Conservation (phyloP, 768 basidiomycete genomes). For the Xanthoconium stramineum region DNA sequence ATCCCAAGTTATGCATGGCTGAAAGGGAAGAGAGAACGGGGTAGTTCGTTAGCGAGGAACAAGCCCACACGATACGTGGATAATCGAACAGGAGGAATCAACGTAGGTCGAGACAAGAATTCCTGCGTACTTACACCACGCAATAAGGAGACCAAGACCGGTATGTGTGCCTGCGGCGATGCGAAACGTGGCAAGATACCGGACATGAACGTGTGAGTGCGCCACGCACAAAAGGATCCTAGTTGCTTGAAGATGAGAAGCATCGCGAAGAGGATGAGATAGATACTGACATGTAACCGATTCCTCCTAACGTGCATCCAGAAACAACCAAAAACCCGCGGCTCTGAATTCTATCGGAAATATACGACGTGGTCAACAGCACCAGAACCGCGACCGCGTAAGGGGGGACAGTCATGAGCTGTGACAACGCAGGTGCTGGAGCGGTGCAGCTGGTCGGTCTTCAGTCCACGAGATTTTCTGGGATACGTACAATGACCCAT, state of each 20-base stretch:
- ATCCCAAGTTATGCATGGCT: slow-evolving; percentile 45
- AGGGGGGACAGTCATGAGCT: slow-evolving; percentile 53
- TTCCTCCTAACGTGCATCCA: slow-evolving; percentile 32
- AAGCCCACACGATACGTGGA: too few relatives aligned
- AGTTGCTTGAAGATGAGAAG: background rate
- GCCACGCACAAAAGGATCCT: slow-evolving; percentile 35
- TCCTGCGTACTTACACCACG: slow-evolving; percentile 42
- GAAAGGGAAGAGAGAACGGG: background rate
- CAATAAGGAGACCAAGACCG: slow-evolving; percentile 42
- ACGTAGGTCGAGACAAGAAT: background rate
- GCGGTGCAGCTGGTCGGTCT: background rate
- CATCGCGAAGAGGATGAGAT: background rate
- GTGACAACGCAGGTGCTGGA: slow-evolving; percentile 42
- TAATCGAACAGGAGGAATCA: too few relatives aligned
- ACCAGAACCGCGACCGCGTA: slow-evolving; percentile 44
- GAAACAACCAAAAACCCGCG: slow-evolving; percentile 38
- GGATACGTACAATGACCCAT: slow-evolving; percentile 42
- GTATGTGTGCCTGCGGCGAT: slow-evolving; percentile 47
- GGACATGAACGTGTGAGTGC: slow-evolving; percentile 31
- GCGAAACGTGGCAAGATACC: slow-evolving; percentile 34
- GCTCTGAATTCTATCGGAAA: slow-evolving; percentile 42
- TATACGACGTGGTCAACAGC: slow-evolving; percentile 35
- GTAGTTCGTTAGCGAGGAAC: too few relatives aligned
- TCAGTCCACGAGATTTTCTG: background rate
- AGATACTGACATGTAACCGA: slow-evolving; percentile 40